These are phyloP conservation scores for Boletus tomentosulus DNA, from an alignment of 768 basidiomycete genomes.

Conservation along the genomic window DNA sequence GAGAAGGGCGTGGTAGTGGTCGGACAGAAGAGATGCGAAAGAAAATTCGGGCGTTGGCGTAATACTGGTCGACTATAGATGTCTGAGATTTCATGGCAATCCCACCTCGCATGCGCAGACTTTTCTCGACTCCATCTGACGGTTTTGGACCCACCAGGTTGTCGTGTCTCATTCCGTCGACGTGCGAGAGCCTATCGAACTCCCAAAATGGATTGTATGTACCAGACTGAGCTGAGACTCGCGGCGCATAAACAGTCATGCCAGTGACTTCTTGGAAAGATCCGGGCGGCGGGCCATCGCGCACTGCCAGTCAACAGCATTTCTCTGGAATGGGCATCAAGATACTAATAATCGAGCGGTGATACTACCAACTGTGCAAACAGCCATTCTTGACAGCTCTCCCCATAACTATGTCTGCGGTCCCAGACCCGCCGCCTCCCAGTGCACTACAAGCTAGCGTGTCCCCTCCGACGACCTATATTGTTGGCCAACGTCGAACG, in stretches of 20 bases:
- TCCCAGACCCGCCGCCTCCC: background rate
- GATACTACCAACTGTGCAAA: too few species aligned
- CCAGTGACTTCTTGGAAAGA: too few species aligned
- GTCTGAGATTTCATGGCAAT: too few species aligned
- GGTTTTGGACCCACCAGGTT: too few species aligned
- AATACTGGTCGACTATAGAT: constrained; percentile 1
- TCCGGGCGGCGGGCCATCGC: too few species aligned
- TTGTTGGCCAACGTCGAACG: background rate
- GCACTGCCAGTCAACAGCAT: background rate
- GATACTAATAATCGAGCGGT: background rate
- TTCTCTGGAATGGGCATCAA: background rate
- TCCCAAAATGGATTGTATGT: too few species aligned
- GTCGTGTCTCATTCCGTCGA: too few species aligned
- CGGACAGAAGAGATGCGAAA: constrained; percentile 48
- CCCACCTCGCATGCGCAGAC: too few species aligned
- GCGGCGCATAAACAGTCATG: too few species aligned
- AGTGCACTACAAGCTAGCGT: background rate
- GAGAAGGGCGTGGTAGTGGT: constrained; percentile 57
- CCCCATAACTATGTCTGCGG: background rate
- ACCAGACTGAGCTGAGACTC: too few species aligned
- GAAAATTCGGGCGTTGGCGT: constrained; percentile 40
- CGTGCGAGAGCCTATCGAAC: too few species aligned
- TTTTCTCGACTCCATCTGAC: too few species aligned
- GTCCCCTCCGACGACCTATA: background rate
- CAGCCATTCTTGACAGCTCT: background rate